Conservation (phyloP, 2,329 filamentous ascomycete genomes). For the Botrytis cinerea region DNA sequence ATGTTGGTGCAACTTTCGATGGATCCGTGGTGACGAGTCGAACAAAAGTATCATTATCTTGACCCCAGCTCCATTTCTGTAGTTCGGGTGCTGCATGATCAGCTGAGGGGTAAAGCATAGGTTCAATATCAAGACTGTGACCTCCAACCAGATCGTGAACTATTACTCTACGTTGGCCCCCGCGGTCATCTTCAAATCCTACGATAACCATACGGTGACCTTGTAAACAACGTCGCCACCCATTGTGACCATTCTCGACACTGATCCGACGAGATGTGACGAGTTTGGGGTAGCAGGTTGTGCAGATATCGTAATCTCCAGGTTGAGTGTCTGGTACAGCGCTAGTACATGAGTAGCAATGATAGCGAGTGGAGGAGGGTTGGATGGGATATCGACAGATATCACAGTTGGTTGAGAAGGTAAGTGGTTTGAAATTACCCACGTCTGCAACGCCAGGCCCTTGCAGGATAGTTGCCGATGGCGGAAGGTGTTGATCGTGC, state of each 20-base stretch:
- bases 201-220: slow-evolving; percentile 85
- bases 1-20: slow-evolving; percentile 44
- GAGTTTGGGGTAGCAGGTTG: slow-evolving; percentile 71
- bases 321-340: slow-evolving; percentile 49
- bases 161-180: slow-evolving; percentile 67
- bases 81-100: slow-evolving; percentile 41
- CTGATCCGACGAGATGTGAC: slow-evolving; percentile 65
- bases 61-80: slow-evolving; percentile 56
- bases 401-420: slow-evolving; percentile 76
- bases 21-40: slow-evolving; percentile 56
- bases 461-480: slow-evolving; percentile 51
- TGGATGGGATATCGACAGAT: slow-evolving; percentile 73
- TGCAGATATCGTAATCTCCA: slow-evolving; percentile 88
- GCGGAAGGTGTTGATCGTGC: slow-evolving; percentile 48
- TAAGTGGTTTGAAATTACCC: slow-evolving; percentile 63
- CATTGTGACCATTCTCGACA: slow-evolving; percentile 71
- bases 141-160: slow-evolving; percentile 78
- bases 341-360: slow-evolving; percentile 74
- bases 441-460: slow-evolving; percentile 50
- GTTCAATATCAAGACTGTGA: slow-evolving; percentile 62
- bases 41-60: slow-evolving; percentile 44
- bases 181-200: slow-evolving; percentile 68
- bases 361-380: slow-evolving; percentile 69
- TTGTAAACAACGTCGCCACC: slow-evolving; percentile 79
- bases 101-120: slow-evolving; percentile 26